Evolutionary conservation across 768 basidiomycete genomes (phyloP), one percentile per base, ranked within the genome.

Genomic region (Candolleomyces eurysporus): DNA sequence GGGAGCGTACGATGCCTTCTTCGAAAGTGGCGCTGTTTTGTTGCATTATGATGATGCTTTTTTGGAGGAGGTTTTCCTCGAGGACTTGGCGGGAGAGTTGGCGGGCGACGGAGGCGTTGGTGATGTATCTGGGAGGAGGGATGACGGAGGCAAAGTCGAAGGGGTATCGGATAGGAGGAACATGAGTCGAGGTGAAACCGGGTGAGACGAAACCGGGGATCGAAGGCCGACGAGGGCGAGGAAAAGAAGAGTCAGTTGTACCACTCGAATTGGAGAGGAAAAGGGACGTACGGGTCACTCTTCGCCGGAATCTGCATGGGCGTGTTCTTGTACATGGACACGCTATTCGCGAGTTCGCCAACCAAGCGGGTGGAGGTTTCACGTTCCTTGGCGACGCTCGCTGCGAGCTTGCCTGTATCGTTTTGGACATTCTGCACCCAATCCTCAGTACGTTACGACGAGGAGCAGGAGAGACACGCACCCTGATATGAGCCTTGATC

Each of bases 401-500:
- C 88, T 2, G 95, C 95, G 13, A 96, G 84, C 73, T 92, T 94
- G 10, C 93, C 96, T 0, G 95, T 97, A 71, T 96, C 95, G 64
- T 95, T 96, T 83, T 96, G 94, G 10, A 98, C 88, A 64, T 94
- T 94, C 89, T 92, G 63, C 1, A 40, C 4, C 1, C 40, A 36
- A 26, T 14, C 49, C 5, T 11, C n/a, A 26, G 2, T 22, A 16
- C 9, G 49, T 2, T 9, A 19, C 21, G n/a, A 7, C 8, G 14
- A 51, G 26, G 49, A 21, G 49, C 7, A 48, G 46, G 46, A 51
- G 26, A 14, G 49, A 8, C 11, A 55, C 75, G 2, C 48, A 91
- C 93, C 85, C 92, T 95, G 72, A 99, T 91, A 74, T 99, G 97
- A 2, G 96, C 96, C 76, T 98, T 98, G 73, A 99, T 94, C 75